These are phyloP conservation scores for Pyrenophora seminiperda DNA, from an alignment of 2,329 filamentous ascomycete species.

Conservation along the genomic window DNA sequence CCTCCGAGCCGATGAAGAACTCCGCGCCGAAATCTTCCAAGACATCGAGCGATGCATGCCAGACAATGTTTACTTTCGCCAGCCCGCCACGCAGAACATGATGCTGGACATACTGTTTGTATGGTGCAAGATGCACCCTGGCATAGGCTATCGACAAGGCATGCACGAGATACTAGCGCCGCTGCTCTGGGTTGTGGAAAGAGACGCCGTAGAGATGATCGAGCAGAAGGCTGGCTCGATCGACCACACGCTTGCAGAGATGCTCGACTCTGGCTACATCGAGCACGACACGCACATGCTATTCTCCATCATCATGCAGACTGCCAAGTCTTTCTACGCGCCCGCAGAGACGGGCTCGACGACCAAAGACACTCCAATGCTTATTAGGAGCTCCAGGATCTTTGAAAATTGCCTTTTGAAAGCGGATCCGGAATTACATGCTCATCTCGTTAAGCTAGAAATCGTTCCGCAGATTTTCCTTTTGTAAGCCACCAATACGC, in stretches of 20 bases:
- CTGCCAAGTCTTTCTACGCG: constrained; percentile 85
- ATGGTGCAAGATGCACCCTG: constrained; percentile 89
- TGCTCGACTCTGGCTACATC: constrained; percentile 73
- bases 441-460: constrained; percentile 80
- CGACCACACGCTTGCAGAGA: constrained; percentile 42
- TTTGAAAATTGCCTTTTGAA: constrained; percentile 80
- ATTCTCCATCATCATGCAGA: constrained; percentile 87
- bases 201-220: constrained; percentile 71
- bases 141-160: constrained; percentile 90
- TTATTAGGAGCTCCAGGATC: constrained; percentile 83
- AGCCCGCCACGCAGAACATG: constrained; percentile 75
- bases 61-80: constrained; percentile 87
- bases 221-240: constrained; percentile 31
- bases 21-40: constrained; percentile 87
- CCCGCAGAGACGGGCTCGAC: constrained; percentile 53
- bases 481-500: constrained; percentile 64
- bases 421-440: constrained; percentile 80
- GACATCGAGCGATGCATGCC: constrained; percentile 91
- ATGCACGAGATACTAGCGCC: constrained; percentile 97
- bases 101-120: constrained; percentile 91
- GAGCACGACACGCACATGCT: constrained; percentile 91
- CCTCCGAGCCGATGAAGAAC: constrained; percentile 80
- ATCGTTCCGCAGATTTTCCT: constrained; percentile 96
- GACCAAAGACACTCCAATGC: constrained; percentile 68
- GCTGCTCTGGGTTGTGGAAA: constrained; percentile 80